Conservation (phyloP, 179 eudicot species). For the Corrigiola litoralis region DNA sequence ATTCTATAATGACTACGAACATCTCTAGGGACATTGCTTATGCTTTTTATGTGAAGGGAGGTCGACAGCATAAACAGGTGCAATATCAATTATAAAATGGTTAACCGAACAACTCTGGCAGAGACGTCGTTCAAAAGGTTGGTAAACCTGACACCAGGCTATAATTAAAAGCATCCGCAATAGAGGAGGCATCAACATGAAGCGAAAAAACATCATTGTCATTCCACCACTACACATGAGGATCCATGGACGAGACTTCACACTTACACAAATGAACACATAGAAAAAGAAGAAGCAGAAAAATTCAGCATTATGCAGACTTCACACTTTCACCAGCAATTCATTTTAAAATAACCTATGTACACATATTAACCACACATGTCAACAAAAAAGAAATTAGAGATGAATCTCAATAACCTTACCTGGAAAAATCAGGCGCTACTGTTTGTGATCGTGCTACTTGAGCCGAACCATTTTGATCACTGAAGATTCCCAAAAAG, state of each 20-base stretch:
- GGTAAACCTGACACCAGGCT: too few species aligned
- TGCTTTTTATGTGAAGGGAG: not conserved
- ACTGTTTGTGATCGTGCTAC: slow-evolving; percentile 22
- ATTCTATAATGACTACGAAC: not conserved
- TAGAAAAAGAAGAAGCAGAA: too few species aligned
- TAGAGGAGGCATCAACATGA: too few species aligned
- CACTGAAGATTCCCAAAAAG: slow-evolving; percentile 28
- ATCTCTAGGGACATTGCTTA: not conserved
- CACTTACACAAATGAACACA: not conserved
- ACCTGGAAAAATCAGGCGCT: slow-evolving; percentile 44
- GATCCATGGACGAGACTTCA: not conserved
- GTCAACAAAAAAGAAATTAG: not conserved
- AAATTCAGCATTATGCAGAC: too few species aligned
- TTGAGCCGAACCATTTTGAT: slow-evolving; percentile 26
- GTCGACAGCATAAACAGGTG: not conserved
- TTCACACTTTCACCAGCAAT: not conserved
- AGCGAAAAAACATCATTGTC: too few species aligned
- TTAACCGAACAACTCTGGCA: too few species aligned
- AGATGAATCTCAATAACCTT: slow-evolving; percentile 12
- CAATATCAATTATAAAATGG: not conserved
- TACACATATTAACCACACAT: too few species aligned
- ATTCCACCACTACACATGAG: too few species aligned
- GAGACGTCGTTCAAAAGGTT: not conserved
- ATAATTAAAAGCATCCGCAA: too few species aligned
- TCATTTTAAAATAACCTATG: not conserved